Evolutionary conservation across 352 stramenopile genomes (phyloP), one percentile per base, ranked within the genome.

Genomic region (Phytopythium ostracodes): DNA sequence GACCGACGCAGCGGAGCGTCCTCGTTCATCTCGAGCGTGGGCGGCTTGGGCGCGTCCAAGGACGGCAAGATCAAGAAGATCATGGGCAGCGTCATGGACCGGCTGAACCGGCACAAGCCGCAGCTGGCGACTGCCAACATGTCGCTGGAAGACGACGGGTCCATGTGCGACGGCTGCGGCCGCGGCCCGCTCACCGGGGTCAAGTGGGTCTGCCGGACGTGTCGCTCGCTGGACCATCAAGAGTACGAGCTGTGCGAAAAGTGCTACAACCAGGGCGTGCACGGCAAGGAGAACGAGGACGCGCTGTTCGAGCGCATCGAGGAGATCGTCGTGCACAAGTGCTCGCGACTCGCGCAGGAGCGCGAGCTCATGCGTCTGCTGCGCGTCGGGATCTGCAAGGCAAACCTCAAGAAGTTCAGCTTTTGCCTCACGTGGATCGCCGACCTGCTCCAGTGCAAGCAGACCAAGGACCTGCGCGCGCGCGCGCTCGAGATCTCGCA

Each of bases 351-450:
- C 9, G 69, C 59, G 20, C 66, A 53, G 24, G 82, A 92, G 57
- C 77, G 71, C 25, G 78, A 84, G 18, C 65, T 92, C 20, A 73
- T 89, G 47, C 64, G 70, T 58, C 67, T 92, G 40, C 68, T 92
- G 50, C 78, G 77, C n/a, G 68, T 81, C 9, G 82, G 80, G 10
- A 89, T 92, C 64, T 92, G 82, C 70, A 92, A 92, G 55, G 80
- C 71, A 61, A 92, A 89, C 51, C 66, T 89, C 20, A 92, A 92
- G 60, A 92, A 92, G 65, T 92, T 87, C 38, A 88, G 77, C 50
- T 92, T 92, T 55, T 92, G 79, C 42, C 71, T 92, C 33, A 92
- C 81, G 33, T 92, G 82, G 82, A 90, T 92, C 62, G 80, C 79
- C 52, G 79, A 90, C 60, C 47, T 92, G 49, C 55, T 92, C 17